Conservation (phyloP, 2,329 filamentous ascomycete genomes). For the Penicillium sp. region DNA sequence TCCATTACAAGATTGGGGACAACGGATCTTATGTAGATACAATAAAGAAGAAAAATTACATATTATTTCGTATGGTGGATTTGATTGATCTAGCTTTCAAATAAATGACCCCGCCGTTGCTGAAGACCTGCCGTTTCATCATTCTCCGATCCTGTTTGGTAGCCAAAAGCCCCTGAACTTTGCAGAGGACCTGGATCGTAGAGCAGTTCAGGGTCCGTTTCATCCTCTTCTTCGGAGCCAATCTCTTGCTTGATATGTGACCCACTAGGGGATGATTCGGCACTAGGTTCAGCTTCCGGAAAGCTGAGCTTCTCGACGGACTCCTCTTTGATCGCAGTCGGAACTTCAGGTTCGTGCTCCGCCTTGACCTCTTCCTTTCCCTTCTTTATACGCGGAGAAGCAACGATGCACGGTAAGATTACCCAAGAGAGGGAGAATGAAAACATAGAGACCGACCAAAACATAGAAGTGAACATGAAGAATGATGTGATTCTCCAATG, state of each 20-base stretch:
- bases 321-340: conserved; percentile 29
- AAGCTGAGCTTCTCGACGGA: conserved; percentile 16
- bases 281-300: conserved; percentile 8
- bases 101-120: conserved; percentile 37
- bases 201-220: conserved; percentile 5
- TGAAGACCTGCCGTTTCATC: conserved; percentile 36
- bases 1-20: neutral
- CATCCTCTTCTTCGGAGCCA: conserved; percentile 18
- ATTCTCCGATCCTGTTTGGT: conserved; percentile 58
- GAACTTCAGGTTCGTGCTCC: conserved; percentile 23
- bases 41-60: neutral
- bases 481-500: conserved; percentile 75
- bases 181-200: conserved; percentile 24
- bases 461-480: conserved; percentile 68
- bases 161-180: conserved; percentile 51
- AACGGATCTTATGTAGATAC: no score
- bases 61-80: conserved; percentile 5
- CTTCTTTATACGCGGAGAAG: conserved; percentile 22
- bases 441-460: conserved; percentile 77
- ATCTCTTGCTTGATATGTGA: conserved; percentile 33
- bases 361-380: conserved; percentile 19
- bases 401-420: conserved; percentile 53
- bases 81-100: conserved; percentile 23
- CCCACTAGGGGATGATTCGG: neutral
- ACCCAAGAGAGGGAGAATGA: conserved; percentile 71